Evolutionary conservation across 495 filamentous ascomycete species (phyloP).

Genomic region (Neurospora sp.): DNA sequence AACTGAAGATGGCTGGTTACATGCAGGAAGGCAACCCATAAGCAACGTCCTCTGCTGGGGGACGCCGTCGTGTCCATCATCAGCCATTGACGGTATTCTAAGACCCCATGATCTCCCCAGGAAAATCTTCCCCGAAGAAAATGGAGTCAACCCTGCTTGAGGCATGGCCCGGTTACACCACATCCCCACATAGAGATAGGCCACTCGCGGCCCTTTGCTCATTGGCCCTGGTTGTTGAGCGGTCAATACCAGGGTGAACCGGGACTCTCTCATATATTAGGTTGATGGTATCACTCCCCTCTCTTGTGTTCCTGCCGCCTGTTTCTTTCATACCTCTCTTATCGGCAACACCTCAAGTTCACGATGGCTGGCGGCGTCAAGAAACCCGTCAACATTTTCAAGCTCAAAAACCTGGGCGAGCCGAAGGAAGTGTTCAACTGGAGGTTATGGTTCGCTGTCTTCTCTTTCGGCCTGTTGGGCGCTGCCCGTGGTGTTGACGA

Average conservation of each 20-base stretch:
- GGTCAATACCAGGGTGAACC: not conserved
- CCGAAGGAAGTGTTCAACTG: conserved; percentile 54
- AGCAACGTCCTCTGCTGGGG: not conserved
- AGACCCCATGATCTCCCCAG: not conserved
- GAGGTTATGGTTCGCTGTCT: conserved; percentile 53
- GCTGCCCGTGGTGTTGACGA: conserved; percentile 66
- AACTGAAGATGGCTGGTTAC: not conserved
- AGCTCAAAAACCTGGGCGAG: conserved; percentile 41
- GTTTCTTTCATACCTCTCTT: not conserved
- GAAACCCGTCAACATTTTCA: conserved; percentile 60
- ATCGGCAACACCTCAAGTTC: not conserved
- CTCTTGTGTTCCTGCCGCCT: not conserved
- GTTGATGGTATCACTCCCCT: not conserved
- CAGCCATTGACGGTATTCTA: not conserved
- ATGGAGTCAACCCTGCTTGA: not conserved
- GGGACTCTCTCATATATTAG: not conserved
- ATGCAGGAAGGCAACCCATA: not conserved
- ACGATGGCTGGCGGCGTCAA: conserved; percentile 53
- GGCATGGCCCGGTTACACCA: not conserved
- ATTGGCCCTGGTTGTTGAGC: not conserved
- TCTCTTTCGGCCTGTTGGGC: conserved; percentile 59
- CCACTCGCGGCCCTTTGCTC: not conserved
- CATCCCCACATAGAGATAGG: not conserved
- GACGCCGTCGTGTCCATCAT: not conserved
- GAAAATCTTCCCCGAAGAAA: not conserved